A percentile compares a stretch with the other conserved stretches of the same genome.
phyloP scores from a whole-genome alignment of 2,329 filamentous ascomycete species.

The Juglanconis oblonga region DNA sequence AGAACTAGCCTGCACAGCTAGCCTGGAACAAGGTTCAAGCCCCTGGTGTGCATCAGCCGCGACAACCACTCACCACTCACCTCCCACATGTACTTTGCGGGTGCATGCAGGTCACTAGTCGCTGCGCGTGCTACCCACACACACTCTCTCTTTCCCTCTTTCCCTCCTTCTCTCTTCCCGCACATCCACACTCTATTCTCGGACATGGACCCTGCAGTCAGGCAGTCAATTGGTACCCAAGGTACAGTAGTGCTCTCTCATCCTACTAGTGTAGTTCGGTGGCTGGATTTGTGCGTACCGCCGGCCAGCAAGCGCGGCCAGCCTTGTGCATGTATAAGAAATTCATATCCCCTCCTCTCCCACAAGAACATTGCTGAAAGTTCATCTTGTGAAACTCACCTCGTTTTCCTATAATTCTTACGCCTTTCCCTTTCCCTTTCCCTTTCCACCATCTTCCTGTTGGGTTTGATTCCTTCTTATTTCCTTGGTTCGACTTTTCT shows the following conservation, averaged over 20 bases:
- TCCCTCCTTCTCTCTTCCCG: background rate
- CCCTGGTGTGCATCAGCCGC: slow-evolving; percentile 10
- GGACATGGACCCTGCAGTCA: background rate
- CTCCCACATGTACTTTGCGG: background rate
- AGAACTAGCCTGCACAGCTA: background rate
- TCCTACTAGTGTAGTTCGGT: background rate
- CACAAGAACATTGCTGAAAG: too few species aligned
- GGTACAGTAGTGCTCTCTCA: background rate
- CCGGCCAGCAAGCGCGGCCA: slow-evolving; percentile 9
- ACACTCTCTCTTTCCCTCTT: too few species aligned
- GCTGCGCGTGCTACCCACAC: background rate
- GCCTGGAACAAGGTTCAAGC: slow-evolving; percentile 4
- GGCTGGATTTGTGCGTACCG: slow-evolving; percentile 11
- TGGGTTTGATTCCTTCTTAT: slow-evolving; percentile 12
- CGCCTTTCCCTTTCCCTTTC: background rate
- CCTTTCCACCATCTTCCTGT: slow-evolving; percentile 6
- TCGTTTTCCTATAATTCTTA: slow-evolving; percentile 1
- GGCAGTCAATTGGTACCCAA: background rate
- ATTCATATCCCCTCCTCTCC: slow-evolving; percentile 1
- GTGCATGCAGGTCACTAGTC: background rate
- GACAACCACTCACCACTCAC: slow-evolving; percentile 15
- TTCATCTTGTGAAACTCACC: slow-evolving; percentile 9
- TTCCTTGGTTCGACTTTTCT: slow-evolving; percentile 8
- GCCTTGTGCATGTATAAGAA: slow-evolving; percentile 7
- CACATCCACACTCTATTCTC: slow-evolving; percentile 14